Evolutionary conservation across 1,284 basidiomycete species (phyloP).

Genomic region (Lentinus polychrous): DNA sequence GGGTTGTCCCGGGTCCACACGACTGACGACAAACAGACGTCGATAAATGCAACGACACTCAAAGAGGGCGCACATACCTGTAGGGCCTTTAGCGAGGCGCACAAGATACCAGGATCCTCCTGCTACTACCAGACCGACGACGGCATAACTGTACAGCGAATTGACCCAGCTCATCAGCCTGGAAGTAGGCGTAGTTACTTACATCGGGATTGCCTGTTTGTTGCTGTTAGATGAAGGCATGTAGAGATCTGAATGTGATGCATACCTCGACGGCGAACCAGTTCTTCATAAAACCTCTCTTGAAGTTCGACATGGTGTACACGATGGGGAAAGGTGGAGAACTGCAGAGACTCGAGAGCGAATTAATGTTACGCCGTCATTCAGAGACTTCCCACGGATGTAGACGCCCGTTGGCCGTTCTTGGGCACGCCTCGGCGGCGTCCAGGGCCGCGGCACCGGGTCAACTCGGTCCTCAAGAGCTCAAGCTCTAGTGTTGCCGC

Average conservation of each 20-base stretch:
- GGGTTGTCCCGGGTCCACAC: slow-evolving; percentile 78
- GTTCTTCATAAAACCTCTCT: slow-evolving; percentile 52
- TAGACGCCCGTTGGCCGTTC: no score
- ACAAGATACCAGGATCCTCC: slow-evolving; percentile 69
- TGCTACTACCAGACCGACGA: slow-evolving; percentile 56
- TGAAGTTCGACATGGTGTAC: slow-evolving; percentile 23
- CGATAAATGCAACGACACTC: not conserved
- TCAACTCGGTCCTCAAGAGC: no score
- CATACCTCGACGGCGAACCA: slow-evolving; percentile 79
- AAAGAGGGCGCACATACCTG: slow-evolving; percentile 37
- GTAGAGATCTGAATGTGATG: slow-evolving; percentile 9
- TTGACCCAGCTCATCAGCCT: not conserved
- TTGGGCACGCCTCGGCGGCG: no score
- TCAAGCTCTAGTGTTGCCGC: no score
- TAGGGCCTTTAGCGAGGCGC: slow-evolving; percentile 66
- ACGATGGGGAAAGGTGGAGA: no score
- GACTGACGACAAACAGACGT: slow-evolving; percentile 35
- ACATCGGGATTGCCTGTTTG: slow-evolving; percentile 72
- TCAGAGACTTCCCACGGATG: no score
- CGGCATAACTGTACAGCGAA: slow-evolving; percentile 50
- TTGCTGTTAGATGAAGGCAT: slow-evolving; percentile 2
- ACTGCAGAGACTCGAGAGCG: no score
- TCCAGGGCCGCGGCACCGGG: no score
- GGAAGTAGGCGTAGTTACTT: slow-evolving; percentile 25
- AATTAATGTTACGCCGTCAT: no score